Evolutionary conservation across 768 basidiomycete genomes (phyloP).

Genomic region (Leucocoprinus birnbaumii): DNA sequence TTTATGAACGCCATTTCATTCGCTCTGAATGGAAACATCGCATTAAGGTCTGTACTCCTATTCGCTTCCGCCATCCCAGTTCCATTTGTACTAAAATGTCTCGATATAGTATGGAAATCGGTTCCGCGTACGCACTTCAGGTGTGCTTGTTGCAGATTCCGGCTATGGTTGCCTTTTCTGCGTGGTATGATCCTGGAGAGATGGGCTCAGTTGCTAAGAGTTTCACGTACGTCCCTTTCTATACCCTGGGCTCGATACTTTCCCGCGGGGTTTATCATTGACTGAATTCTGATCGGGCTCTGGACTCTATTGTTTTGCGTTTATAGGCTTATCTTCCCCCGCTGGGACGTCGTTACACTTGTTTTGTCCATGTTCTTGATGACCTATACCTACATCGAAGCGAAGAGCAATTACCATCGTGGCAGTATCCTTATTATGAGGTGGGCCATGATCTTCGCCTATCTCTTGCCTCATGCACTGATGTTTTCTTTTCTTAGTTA

Average conservation of each 20-base stretch:
- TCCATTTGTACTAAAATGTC: neutral
- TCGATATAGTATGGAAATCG: constrained; percentile 89
- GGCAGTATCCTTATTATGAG: constrained; percentile 94
- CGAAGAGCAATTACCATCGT: constrained; percentile 97
- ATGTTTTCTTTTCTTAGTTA: constrained; percentile 53
- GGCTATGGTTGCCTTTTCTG: constrained; percentile 98
- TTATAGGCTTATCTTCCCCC: constrained; percentile 88
- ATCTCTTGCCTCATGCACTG: neutral
- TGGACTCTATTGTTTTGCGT: constrained; percentile 2
- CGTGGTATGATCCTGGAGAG: constrained; percentile 84
- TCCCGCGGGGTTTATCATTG: neutral
- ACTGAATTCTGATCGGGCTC: no score
- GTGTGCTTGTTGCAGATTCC: constrained; percentile 97
- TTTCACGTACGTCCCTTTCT: constrained; percentile 73
- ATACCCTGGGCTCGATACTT: neutral
- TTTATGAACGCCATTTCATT: constrained; percentile 99
- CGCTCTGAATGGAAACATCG: constrained; percentile 94
- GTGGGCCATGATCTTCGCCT: constrained; percentile 34
- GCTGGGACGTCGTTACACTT: constrained; percentile 96
- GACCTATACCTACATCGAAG: constrained; percentile 99
- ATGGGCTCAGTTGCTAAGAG: constrained; percentile 87
- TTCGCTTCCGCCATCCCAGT: neutral
- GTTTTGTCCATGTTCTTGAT: constrained; percentile 96
- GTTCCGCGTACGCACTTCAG: constrained; percentile 97
- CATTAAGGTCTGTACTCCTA: constrained; percentile 67